Conservation (phyloP, 148 eudicot genomes). For the Polygonum aviculare region DNA sequence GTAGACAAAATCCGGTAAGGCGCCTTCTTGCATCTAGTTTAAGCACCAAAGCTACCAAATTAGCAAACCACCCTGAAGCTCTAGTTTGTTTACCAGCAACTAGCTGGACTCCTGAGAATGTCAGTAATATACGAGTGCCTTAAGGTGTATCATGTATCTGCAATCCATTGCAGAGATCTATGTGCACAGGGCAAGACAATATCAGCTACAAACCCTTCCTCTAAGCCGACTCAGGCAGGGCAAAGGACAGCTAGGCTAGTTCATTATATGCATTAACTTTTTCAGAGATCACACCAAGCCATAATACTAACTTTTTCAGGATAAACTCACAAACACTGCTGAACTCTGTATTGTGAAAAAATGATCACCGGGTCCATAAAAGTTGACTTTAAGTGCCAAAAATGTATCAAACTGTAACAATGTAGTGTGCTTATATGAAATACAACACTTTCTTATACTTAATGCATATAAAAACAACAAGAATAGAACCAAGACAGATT, state of each 20-base stretch:
- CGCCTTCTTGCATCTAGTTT: not conserved
- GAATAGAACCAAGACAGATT: not conserved
- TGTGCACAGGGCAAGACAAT: not conserved
- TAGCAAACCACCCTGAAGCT: not conserved
- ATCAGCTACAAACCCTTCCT: not conserved
- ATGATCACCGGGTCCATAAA: not conserved
- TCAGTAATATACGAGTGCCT: not conserved
- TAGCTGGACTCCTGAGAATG: not conserved
- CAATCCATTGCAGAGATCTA: not conserved
- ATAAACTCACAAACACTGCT: not conserved
- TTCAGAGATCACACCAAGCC: not conserved
- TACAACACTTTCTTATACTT: not conserved
- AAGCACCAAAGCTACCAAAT: not conserved
- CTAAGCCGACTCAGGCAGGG: not conserved
- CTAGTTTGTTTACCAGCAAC: not conserved
- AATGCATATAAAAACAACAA: constrained; percentile 3
- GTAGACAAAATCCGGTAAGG: not conserved
- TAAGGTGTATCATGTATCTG: not conserved
- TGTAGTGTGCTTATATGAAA: not conserved
- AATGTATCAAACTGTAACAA: not conserved
- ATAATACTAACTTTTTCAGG: not conserved
- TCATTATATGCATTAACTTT: not conserved
- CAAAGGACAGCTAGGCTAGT: not conserved
- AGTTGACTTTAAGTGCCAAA: not conserved
- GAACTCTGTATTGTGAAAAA: not conserved